phyloP scores from a whole-genome alignment of 2,329 filamentous ascomycete genomes.

The Cryphonectria radicalis region DNA sequence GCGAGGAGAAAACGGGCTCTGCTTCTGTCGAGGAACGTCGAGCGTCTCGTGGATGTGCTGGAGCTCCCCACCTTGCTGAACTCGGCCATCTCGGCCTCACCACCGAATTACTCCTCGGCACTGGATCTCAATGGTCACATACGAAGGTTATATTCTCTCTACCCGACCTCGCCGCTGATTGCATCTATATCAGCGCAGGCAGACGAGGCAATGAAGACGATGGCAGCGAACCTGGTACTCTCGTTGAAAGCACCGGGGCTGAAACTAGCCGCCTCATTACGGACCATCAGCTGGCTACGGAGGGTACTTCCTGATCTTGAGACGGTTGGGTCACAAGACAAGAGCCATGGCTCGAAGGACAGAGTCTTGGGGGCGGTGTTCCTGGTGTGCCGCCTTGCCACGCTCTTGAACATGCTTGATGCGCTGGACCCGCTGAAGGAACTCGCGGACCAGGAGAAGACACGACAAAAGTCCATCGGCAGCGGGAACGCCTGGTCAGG shows the following conservation, averaged over 20 bases:
- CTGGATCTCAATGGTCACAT: conserved; percentile 95
- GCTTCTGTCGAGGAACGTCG: conserved; percentile 82
- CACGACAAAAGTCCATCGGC: conserved; percentile 48
- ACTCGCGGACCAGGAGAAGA: conserved; percentile 83
- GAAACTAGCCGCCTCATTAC: conserved; percentile 86
- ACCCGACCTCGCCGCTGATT: conserved; percentile 78
- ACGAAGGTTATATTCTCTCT: conserved; percentile 79
- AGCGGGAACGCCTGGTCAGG: conserved; percentile 59
- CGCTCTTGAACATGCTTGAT: conserved; percentile 76
- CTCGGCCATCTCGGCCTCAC: conserved; percentile 69
- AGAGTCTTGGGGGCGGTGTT: conserved; percentile 82
- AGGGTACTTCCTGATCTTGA: conserved; percentile 83
- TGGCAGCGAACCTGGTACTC: conserved; percentile 82
- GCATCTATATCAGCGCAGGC: conserved; percentile 75
- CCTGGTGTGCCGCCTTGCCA: conserved; percentile 81
- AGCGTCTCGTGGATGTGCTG: conserved; percentile 86
- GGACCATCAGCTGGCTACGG: conserved; percentile 89
- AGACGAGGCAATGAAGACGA: conserved; percentile 83
- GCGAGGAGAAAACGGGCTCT: conserved; percentile 78
- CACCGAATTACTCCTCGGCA: conserved; percentile 83
- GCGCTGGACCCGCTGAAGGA: conserved; percentile 85
- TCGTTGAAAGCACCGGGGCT: conserved; percentile 77
- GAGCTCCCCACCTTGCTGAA: conserved; percentile 86
- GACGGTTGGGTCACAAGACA: conserved; percentile 36
- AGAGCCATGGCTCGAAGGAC: conserved; percentile 50